Conservation (phyloP, 2,329 filamentous ascomycete species). For the Diaporthe sp. region DNA sequence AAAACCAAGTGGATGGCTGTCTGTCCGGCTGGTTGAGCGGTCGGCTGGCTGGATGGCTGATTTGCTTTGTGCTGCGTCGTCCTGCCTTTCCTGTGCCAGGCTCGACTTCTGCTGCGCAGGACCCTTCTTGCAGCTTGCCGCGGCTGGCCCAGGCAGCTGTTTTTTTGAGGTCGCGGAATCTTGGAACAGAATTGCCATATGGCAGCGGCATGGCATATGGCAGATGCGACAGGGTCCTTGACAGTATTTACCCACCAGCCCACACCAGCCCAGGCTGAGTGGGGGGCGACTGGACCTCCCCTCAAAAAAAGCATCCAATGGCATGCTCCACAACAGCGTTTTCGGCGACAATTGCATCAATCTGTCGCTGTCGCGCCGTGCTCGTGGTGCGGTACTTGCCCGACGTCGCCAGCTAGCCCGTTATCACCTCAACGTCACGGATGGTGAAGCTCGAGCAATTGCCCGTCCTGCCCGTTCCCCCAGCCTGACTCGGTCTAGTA, state of each 20-base stretch:
- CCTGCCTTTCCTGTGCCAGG: conserved; percentile 1
- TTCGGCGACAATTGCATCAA: conserved; percentile 37
- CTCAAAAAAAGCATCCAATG: conserved; percentile 21
- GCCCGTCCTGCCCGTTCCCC: conserved; percentile 14
- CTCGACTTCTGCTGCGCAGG: not conserved
- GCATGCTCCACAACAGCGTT: conserved; percentile 27
- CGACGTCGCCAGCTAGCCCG: conserved; percentile 34
- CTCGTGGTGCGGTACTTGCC: conserved; percentile 33
- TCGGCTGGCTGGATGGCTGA: conserved; percentile 30
- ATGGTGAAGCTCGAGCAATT: conserved; percentile 32
- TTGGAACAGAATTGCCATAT: conserved; percentile 37
- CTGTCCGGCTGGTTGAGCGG: conserved; percentile 6
- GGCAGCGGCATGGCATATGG: conserved; percentile 35
- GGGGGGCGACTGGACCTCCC: conserved; percentile 31
- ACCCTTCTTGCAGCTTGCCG: conserved; percentile 33
- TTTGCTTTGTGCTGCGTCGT: conserved; percentile 31
- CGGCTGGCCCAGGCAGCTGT: conserved; percentile 18
- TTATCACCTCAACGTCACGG: conserved; percentile 37
- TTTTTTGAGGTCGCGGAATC: not conserved
- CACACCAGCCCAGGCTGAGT: conserved; percentile 33
- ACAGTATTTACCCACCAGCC: conserved; percentile 28
- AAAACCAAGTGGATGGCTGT: conserved; percentile 32
- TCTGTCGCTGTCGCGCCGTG: conserved; percentile 35
- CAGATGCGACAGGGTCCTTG: conserved; percentile 35
- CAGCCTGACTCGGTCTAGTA: conserved; percentile 41